These are phyloP conservation scores for Nakazawaea pomicola DNA, from an alignment of 805 yeast species.

Conservation along the genomic window DNA sequence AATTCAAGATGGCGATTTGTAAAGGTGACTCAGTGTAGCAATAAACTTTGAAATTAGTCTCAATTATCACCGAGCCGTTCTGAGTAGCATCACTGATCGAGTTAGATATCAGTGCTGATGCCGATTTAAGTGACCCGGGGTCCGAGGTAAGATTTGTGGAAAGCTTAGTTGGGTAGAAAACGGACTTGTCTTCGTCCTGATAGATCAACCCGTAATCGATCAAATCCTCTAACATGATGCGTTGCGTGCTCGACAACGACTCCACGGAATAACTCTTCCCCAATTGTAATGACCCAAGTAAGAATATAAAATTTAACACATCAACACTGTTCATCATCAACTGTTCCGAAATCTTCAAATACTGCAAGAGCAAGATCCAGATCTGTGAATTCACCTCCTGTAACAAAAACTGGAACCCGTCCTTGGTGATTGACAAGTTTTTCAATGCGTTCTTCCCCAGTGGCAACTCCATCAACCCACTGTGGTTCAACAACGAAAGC, in stretches of 20 bases:
- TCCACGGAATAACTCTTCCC: slow-evolving; percentile 80
- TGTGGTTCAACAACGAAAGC: slow-evolving; percentile 64
- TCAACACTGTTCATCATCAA: slow-evolving; percentile 94
- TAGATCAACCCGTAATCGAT: slow-evolving; percentile 89
- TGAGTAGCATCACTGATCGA: slow-evolving; percentile 40
- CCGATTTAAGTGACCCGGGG: slow-evolving; percentile 61
- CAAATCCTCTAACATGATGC: slow-evolving; percentile 81
- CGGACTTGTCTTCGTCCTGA: slow-evolving; percentile 20
- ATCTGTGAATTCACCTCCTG: slow-evolving; percentile 93
- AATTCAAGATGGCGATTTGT: slow-evolving; percentile 86
- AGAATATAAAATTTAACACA: slow-evolving; percentile 86
- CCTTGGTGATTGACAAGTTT: slow-evolving; percentile 69
- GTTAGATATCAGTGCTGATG: slow-evolving; percentile 71
- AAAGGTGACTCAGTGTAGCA: slow-evolving; percentile 92
- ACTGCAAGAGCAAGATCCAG: slow-evolving; percentile 88
- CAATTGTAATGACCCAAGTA: slow-evolving; percentile 86
- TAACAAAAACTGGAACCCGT: slow-evolving; percentile 88
- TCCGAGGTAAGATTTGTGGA: slow-evolving; percentile 91
- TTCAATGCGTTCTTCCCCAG: slow-evolving; percentile 13
- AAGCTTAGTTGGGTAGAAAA: slow-evolving; percentile 85
- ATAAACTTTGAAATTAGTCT: slow-evolving; percentile 89
- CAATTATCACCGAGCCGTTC: slow-evolving; percentile 76
- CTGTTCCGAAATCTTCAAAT: slow-evolving; percentile 77
- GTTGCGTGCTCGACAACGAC: slow-evolving; percentile 73
- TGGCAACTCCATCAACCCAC: slow-evolving; percentile 79